Evolutionary conservation across 257 asterid genomes (phyloP).

Genomic region (Ilex asprella): DNA sequence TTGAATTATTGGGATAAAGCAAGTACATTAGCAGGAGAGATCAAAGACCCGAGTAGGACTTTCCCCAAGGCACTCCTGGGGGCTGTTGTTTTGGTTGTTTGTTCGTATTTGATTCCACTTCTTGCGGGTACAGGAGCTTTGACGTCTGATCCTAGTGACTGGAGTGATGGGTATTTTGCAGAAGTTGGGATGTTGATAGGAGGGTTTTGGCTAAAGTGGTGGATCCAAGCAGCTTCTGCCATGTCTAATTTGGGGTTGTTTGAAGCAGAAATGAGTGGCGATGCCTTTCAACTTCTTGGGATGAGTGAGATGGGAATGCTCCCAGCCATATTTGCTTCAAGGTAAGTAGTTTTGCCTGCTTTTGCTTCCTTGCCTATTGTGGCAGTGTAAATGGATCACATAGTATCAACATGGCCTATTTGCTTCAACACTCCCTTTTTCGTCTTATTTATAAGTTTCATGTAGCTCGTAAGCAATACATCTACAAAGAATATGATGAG

Average conservation of each 20-base stretch:
- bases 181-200: constrained; percentile 77
- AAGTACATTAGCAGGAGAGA: constrained; percentile 81
- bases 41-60: constrained; percentile 61
- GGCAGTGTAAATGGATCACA: too few relatives aligned
- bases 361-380: not conserved
- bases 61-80: constrained; percentile 66
- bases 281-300: constrained; percentile 81
- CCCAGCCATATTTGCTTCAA: constrained; percentile 66
- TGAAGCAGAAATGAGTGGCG: constrained; percentile 94
- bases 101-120: constrained; percentile 64
- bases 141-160: constrained; percentile 49
- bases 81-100: constrained; percentile 61
- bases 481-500: too few relatives aligned
- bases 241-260: constrained; percentile 88
- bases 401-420: too few relatives aligned
- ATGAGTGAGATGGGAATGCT: constrained; percentile 94
- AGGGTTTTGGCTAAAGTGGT: constrained; percentile 87
- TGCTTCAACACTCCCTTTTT: too few relatives aligned
- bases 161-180: constrained; percentile 93
- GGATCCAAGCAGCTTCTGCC: constrained; percentile 90
- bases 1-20: constrained; percentile 88
- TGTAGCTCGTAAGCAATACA: too few relatives aligned
- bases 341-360: constrained; percentile 29
- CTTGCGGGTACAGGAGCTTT: constrained; percentile 80
- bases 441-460: too few relatives aligned